Base-by-base conservation (phyloP, 345 rosid species). In the Syzygium aqueum region DNA sequence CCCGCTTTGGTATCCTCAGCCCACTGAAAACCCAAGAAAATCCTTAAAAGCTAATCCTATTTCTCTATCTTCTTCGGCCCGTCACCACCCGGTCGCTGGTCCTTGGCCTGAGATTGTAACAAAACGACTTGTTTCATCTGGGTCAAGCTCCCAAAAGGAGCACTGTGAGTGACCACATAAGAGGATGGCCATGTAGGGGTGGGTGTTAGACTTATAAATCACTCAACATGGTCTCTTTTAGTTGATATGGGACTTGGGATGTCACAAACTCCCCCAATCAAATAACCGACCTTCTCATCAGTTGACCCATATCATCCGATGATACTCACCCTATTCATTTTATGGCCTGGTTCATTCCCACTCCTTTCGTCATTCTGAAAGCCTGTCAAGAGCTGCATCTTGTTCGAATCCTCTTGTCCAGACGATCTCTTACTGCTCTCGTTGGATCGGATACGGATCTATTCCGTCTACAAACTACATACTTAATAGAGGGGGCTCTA, bases 401-500 rank as follows among this genome's bases (percentile, higher is more conserved):
- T 30, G 11, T 28, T 33, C 43, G 37, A 65, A 8, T 4, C 25
- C 23, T 67, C 25, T 73, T 3, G 5, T 10, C 3, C 37, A 2
- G 1, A 3, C 0, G 3, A 73, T 73, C 22, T 17, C 49, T 0
- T 1, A 13, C 25, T 10, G 4, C 7, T 73, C 7, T 37, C 7
- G 1, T 73, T 19, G 80, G 49, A 73, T 33, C 0, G 13, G 2
- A 13, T 19, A 9, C 19, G 22, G 37, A 73, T 19, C 7, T 73
- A 4, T 3, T 73, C 0, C 10, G 27, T 21, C 23, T 25, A 73
- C 25, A 5, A 19, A 73, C 13, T 33, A 17, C 23, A 17, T 67
- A 67, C 7, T 12, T 17, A 17, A 6, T 17, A 0, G 5, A 73
- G 23, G 14, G 1, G 2, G 27, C 19, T 0, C 7, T 33, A 33